Conservation (phyloP, 441 rosid genomes). For the Brassica balearica region DNA sequence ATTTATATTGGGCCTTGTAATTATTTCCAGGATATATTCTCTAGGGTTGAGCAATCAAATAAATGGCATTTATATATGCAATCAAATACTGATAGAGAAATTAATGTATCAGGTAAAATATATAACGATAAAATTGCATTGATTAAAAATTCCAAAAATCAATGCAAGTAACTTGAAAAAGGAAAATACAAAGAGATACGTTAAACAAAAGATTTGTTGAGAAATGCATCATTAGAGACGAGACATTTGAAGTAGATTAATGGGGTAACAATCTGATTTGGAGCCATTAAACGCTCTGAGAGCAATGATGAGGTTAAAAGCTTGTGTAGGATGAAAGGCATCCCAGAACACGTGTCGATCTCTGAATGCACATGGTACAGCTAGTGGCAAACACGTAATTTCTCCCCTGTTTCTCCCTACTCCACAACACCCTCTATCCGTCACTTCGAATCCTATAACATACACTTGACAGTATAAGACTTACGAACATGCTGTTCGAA, state of each 20-base stretch:
- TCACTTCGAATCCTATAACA: constrained; percentile 49
- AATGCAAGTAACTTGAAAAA: neutral
- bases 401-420: constrained; percentile 58
- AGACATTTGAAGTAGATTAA: constrained; percentile 59
- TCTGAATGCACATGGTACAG: constrained; percentile 57
- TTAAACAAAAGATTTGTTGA: neutral
- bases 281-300: constrained; percentile 56
- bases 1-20: neutral
- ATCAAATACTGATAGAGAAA: too few relatives aligned
- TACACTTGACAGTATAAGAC: neutral
- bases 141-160: neutral
- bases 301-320: constrained; percentile 59
- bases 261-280: constrained; percentile 58
- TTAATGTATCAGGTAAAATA: neutral
- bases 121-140: neutral
- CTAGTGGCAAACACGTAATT: constrained; percentile 61
- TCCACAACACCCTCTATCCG: constrained; percentile 68
- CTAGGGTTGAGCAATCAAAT: neutral
- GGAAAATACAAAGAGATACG: neutral
- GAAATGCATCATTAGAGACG: constrained; percentile 16
- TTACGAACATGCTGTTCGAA: neutral
- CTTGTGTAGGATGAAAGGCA: constrained; percentile 64
- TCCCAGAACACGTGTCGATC: constrained; percentile 67
- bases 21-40: neutral
- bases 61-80: too few relatives aligned